These are phyloP conservation scores for Striga asiatica DNA, from an alignment of 257 asterid genomes.

Conservation along the genomic window DNA sequence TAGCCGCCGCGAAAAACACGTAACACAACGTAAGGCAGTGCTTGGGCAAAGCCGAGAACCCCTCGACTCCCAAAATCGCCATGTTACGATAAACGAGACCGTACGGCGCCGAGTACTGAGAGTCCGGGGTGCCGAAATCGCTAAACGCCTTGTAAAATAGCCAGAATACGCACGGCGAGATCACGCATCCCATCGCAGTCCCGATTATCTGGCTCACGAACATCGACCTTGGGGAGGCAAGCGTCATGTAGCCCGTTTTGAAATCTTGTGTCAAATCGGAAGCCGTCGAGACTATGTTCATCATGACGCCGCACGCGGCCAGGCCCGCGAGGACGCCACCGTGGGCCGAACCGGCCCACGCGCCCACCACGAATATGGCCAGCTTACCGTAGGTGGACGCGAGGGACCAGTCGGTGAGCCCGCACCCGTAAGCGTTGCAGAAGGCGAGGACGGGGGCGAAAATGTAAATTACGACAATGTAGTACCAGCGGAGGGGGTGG, in stretches of 20 bases:
- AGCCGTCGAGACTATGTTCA: slow-evolving; percentile 89
- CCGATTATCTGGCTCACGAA: slow-evolving; percentile 62
- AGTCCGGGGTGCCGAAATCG: slow-evolving; percentile 13
- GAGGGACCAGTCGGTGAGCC: slow-evolving; percentile 86
- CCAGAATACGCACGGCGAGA: slow-evolving; percentile 52
- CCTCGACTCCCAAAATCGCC: slow-evolving; percentile 31
- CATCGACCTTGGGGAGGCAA: slow-evolving; percentile 66
- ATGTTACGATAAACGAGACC: slow-evolving; percentile 17
- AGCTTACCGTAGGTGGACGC: slow-evolving; percentile 86
- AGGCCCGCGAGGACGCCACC: slow-evolving; percentile 92
- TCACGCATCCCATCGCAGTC: slow-evolving; percentile 28
- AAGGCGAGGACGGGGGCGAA: slow-evolving; percentile 76
- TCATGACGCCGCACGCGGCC: slow-evolving; percentile 94
- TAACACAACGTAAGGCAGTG: slow-evolving; percentile 23
- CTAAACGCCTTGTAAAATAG: slow-evolving; percentile 23
- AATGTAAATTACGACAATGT: slow-evolving; percentile 54
- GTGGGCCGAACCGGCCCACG: slow-evolving; percentile 77
- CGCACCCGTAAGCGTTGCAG: slow-evolving; percentile 88
- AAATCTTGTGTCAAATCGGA: slow-evolving; percentile 87
- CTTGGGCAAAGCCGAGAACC: slow-evolving; percentile 25
- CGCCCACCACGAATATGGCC: slow-evolving; percentile 75
- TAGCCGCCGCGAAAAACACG: slow-evolving; percentile 30
- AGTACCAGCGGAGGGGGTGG: slow-evolving; percentile 70
- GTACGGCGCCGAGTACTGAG: slow-evolving; percentile 23
- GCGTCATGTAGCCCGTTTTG: slow-evolving; percentile 57